These are phyloP conservation scores for Plantago elongata DNA, from an alignment of 257 asterid species.

Conservation along the genomic window DNA sequence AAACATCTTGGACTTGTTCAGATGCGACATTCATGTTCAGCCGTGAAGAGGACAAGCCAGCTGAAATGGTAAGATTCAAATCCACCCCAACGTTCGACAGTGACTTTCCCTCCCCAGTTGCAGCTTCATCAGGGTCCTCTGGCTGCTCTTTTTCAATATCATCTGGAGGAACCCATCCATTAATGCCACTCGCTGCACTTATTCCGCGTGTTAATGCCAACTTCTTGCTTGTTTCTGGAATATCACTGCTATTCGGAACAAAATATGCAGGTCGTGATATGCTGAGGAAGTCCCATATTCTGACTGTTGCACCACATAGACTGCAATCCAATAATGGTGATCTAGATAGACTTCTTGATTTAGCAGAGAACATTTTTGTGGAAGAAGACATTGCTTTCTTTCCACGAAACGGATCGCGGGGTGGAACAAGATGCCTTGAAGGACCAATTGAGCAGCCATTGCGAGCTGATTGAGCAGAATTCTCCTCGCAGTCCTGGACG, in stretches of 20 bases:
- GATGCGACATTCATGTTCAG: slow-evolving; percentile 42
- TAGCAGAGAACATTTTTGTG: slow-evolving; percentile 43
- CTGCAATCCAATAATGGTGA: slow-evolving; percentile 93
- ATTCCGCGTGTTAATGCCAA: slow-evolving; percentile 79
- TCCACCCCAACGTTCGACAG: slow-evolving; percentile 74
- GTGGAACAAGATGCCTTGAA: slow-evolving; percentile 54
- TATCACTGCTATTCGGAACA: slow-evolving; percentile 67
- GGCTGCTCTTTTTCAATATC: slow-evolving; percentile 70
- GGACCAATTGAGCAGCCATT: slow-evolving; percentile 85
- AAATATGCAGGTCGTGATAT: slow-evolving; percentile 73
- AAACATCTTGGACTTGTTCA: slow-evolving; percentile 50
- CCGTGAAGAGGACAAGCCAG: slow-evolving; percentile 72
- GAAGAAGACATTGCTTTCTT: slow-evolving; percentile 77
- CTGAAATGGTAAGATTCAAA: slow-evolving; percentile 77
- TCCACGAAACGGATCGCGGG: slow-evolving; percentile 69
- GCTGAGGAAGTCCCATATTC: slow-evolving; percentile 87
- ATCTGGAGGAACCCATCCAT: slow-evolving; percentile 86
- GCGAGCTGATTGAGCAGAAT: slow-evolving; percentile 97
- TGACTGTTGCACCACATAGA: slow-evolving; percentile 95
- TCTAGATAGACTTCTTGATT: slow-evolving; percentile 69
- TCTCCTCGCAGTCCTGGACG: slow-evolving; percentile 96
- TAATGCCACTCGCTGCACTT: slow-evolving; percentile 99
- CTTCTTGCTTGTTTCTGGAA: slow-evolving; percentile 87
- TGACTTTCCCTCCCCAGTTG: slow-evolving; percentile 79
- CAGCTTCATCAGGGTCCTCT: slow-evolving; percentile 85